Conservation (phyloP, 2,329 filamentous ascomycete genomes). For the Colletotrichum acutatum region DNA sequence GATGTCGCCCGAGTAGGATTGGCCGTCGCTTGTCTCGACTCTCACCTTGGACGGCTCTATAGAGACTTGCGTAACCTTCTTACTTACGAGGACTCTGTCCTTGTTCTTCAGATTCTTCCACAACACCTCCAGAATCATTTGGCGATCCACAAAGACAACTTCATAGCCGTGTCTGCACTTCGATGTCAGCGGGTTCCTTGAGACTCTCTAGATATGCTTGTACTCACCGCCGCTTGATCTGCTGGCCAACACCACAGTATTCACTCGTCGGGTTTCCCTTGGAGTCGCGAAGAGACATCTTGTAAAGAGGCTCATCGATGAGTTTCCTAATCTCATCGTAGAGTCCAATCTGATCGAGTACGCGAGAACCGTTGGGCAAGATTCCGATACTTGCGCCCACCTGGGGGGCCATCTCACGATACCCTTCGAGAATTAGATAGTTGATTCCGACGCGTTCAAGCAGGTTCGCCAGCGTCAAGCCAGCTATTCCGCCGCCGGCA, state of each 20-base stretch:
- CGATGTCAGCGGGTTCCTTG: background rate
- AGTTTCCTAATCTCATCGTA: conserved; percentile 37
- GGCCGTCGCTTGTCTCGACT: conserved; percentile 3
- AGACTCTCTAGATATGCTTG: background rate
- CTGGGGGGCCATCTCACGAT: conserved; percentile 53
- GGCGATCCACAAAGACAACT: conserved; percentile 48
- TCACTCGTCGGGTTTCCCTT: background rate
- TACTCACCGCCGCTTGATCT: background rate
- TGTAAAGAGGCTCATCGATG: conserved; percentile 3
- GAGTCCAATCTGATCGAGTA: conserved; percentile 60
- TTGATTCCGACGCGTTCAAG: conserved; percentile 58
- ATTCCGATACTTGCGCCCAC: conserved; percentile 61
- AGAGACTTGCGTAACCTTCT: background rate
- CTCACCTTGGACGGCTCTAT: conserved; percentile 1
- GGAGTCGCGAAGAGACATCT: background rate
- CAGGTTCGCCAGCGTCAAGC: conserved; percentile 47
- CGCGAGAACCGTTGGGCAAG: conserved; percentile 51
- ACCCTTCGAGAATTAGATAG: conserved; percentile 59
- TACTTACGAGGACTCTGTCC: conserved; percentile 24
- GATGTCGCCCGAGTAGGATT: conserved; percentile 11
- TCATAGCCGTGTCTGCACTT: conserved; percentile 42
- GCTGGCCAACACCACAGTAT: background rate
- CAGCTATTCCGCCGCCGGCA: conserved; percentile 59
- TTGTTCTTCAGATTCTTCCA: conserved; percentile 47
- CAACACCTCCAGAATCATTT: conserved; percentile 46